Evolutionary conservation across 2,329 filamentous ascomycete genomes (phyloP), one percentile per base, ranked within the genome.

Genomic region (Juglanconis oblonga): DNA sequence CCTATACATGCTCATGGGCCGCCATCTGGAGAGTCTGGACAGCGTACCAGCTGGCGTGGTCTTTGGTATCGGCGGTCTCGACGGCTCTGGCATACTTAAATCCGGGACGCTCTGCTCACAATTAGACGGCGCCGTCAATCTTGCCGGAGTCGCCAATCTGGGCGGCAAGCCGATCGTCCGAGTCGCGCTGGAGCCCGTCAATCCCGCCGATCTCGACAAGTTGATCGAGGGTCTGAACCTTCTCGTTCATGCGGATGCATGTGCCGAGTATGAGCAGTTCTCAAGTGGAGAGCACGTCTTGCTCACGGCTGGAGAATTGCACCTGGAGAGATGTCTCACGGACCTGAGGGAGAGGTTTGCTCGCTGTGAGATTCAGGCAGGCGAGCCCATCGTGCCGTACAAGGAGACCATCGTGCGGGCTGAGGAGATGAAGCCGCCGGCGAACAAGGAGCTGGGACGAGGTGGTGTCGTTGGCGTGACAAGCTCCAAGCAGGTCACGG

Each of bases 1-100:
- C 2, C 80, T 99, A 2, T 99, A 99, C 74, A 87, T 99, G 72
- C 86, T 99, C 57, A 99, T 99, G 95, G 95, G 95, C 35, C 85
- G 94, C 61, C 89, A 89, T 61, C 79, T 99, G 4, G 94, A 98
- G 70, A 83, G 88, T 1, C 83, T 99, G 0, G 83, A 86, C 14
- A 89, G 89, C 0, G 94, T 98, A 0, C 94, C 94, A 5, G 94
- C 95, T 0, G 95, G 95, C 48, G 93, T 96, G 7, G 90, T 99
- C 4, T 98, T 99, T 70, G 95, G 95, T 31, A 95, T 99, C 57
- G 92, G 89, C 36, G 95, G 95, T 2, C 84, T 99, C 1, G 93
- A 95, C 69, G 94, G 93, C 14, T 69, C 71, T 36, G 89, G 94
- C 63, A 89, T 99, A n/a, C 81, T 99, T 57, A 99, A 99, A 73